These are phyloP conservation scores for Cryptococcus sp. DNA, from an alignment of 1,284 basidiomycete species.

Conservation along the genomic window DNA sequence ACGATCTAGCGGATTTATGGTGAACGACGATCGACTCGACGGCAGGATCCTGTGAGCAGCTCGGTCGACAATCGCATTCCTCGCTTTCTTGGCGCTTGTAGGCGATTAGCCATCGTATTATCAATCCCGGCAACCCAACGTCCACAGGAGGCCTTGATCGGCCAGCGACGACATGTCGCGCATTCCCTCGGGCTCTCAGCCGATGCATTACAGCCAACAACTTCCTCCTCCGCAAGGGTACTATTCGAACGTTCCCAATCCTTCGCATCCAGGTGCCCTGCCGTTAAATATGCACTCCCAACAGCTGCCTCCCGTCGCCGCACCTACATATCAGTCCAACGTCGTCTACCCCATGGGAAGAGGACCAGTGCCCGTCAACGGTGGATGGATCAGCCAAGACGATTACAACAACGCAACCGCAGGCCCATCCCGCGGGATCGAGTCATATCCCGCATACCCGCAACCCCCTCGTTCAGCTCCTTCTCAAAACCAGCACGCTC, in stretches of 20 bases:
- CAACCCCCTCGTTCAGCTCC: slow-evolving; percentile 18
- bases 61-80: too few relatives aligned
- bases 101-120: too few relatives aligned
- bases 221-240: background rate
- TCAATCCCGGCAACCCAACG: too few relatives aligned
- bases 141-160: too few relatives aligned
- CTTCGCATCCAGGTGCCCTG: too few relatives aligned
- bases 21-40: too few relatives aligned
- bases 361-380: too few relatives aligned
- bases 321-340: slow-evolving; percentile 1
- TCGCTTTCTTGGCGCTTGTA: too few relatives aligned
- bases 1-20: too few relatives aligned
- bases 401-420: slow-evolving; percentile 13
- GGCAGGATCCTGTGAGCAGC: too few relatives aligned
- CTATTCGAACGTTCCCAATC: background rate
- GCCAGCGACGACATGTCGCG: slow-evolving; percentile 15
- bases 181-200: slow-evolving; percentile 17
- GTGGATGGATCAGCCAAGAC: too few relatives aligned
- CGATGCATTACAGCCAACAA: slow-evolving; percentile 5
- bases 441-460: slow-evolving; percentile 17
- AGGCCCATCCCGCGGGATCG: slow-evolving; percentile 15
- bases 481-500: slow-evolving; percentile 3
- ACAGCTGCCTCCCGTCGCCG: background rate
- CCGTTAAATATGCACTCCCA: background rate
- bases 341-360: background rate